Percentiles rank a stretch among this genome's conserved stretches.
Conservation (phyloP, 371 early-diverging fungal species). For the Polyrhizophydium stewartii region DNA sequence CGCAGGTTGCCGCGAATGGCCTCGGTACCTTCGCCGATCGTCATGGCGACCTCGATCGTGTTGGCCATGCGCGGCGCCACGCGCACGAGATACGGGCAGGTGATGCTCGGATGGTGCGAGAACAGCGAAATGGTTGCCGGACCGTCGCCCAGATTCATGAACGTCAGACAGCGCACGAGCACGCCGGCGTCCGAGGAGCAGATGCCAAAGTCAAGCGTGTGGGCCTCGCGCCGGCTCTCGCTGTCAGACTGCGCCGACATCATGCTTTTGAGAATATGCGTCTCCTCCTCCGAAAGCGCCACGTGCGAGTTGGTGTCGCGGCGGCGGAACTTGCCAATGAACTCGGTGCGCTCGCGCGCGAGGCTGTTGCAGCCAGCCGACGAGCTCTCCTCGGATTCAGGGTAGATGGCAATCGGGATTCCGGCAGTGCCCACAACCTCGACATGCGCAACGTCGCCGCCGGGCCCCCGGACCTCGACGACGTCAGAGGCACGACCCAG, state of each 20-base stretch:
- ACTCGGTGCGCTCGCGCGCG: slow-evolving; percentile 43
- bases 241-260: slow-evolving; percentile 40
- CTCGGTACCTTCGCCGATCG: slow-evolving; percentile 11
- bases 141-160: slow-evolving; percentile 44
- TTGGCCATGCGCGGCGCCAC: slow-evolving; percentile 48
- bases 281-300: slow-evolving; percentile 32
- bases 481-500: slow-evolving; percentile 40
- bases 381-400: slow-evolving; percentile 41
- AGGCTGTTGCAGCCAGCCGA: slow-evolving; percentile 36
- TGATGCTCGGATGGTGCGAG: slow-evolving; percentile 33
- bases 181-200: slow-evolving; percentile 17
- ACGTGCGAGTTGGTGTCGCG: slow-evolving; percentile 13
- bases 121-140: slow-evolving; percentile 39
- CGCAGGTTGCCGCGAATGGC: slow-evolving; percentile 27
- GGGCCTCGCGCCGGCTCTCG: slow-evolving; percentile 29
- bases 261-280: slow-evolving; percentile 42
- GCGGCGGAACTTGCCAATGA: slow-evolving; percentile 42
- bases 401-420: slow-evolving; percentile 49
- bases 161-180: slow-evolving; percentile 42
- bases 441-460: slow-evolving; percentile 45
- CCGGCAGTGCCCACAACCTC: slow-evolving; percentile 42
- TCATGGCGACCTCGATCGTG: slow-evolving; percentile 38
- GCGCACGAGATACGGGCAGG: slow-evolving; percentile 38
- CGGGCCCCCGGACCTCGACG: slow-evolving; percentile 44
- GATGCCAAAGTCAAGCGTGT: slow-evolving; percentile 51